phyloP scores from a whole-genome alignment of 225 moss, liverwort and hornwort genomes.

The Pleurozium schreberi region DNA sequence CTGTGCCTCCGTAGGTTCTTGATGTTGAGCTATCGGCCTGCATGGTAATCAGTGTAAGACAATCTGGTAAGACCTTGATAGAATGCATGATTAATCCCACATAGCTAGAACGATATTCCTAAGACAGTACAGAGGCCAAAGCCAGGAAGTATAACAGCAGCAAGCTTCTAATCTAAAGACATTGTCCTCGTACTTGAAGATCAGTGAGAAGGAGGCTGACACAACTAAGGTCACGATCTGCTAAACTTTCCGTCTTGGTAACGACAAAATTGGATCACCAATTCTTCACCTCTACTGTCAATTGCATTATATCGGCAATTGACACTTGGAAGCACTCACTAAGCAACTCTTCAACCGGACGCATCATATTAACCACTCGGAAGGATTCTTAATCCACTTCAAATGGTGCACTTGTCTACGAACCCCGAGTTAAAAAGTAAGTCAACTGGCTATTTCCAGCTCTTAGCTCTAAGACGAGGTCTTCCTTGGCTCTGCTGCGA shows the following conservation, averaged over 20 bases:
- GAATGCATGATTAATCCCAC: neutral
- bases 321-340: neutral
- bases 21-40: conserved; percentile 70
- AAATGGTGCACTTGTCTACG: neutral
- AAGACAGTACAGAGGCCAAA: neutral
- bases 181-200: neutral
- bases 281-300: neutral
- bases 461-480: neutral
- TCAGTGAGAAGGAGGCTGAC: neutral
- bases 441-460: neutral
- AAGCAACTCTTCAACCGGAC: neutral
- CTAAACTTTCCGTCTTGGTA: neutral
- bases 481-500: neutral
- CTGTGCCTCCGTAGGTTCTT: conserved; percentile 62
- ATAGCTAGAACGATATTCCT: neutral
- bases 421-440: neutral
- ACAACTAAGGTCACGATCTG: neutral
- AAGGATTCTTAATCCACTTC: neutral
- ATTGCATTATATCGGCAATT: neutral
- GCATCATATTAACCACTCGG: neutral
- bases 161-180: neutral
- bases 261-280: neutral
- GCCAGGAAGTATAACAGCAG: neutral
- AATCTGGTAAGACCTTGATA: neutral
- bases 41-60: neutral